Base-by-base conservation (phyloP, 495 filamentous ascomycete genomes). In the Sabuloglossum arenarium region DNA sequence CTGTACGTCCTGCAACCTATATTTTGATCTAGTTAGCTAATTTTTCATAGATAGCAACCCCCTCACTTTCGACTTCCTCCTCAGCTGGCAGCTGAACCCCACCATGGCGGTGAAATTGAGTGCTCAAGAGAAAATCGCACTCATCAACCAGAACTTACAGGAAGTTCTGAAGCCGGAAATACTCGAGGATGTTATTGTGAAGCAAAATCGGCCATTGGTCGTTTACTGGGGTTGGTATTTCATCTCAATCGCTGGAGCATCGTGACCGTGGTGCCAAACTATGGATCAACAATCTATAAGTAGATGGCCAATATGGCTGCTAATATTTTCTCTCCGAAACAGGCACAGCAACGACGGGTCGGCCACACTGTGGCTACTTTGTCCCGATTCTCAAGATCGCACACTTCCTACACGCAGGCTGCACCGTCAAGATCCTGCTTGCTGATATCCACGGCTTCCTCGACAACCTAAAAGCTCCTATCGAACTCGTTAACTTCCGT, bases 141-240 rank as follows among this genome's bases (percentile, higher is more conserved):
- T 95, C 59, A 96, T 97, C 66, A 75, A 73, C 19, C 77, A 80
- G 59, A 90, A 90, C 64, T 73, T 96, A 51, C 77, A 79, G 54
- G 91, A 98, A 72, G 69, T 90, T 32, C 76, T 98, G 50, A 88
- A 89, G 60, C 79, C 78, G 24, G 87, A 95, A 62, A 80, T 96
- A 52, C 83, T 97, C 57, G 82, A 91, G 64, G 71, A 77, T 57
- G 71, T 82, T 54, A 69, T 96, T 52, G 65, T 80, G 31, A 78
- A 79, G 11, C 74, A 91, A 65, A 77, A 82, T n/a, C 72, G 80
- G 11, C 76, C 80, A 27, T 75, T 84, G 16, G 75, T 75, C 46
- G 76, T 94, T 63, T 96, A 96, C 77, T 94, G 86, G 86, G 89
- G 84, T 79, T 67, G 34, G 65, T 61, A 14, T 11, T 23, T 23